Conservation (phyloP, 805 yeast species). For the Starmerella khaoyaiensis region DNA sequence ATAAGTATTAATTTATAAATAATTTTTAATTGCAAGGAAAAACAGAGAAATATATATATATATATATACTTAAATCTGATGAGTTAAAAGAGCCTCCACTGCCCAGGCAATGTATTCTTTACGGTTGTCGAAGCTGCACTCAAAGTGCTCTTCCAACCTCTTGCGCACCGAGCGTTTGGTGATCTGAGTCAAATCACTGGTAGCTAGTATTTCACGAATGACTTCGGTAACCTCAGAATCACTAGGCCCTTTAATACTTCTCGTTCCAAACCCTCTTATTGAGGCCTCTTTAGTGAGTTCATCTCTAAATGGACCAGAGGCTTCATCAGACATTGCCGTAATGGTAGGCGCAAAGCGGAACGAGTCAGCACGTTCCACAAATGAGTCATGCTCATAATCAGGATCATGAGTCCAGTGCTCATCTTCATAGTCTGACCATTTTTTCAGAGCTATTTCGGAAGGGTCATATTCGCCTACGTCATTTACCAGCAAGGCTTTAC, state of each 20-base stretch:
- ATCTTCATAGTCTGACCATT: slow-evolving; percentile 48
- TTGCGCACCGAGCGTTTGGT: slow-evolving; percentile 30
- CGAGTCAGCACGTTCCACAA: slow-evolving; percentile 6
- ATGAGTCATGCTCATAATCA: slow-evolving; percentile 2
- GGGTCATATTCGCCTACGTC: slow-evolving; percentile 45
- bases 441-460: slow-evolving; percentile 39
- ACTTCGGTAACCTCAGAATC: slow-evolving; percentile 30
- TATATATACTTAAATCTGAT: slow-evolving; percentile 26
- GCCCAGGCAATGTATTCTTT: slow-evolving; percentile 31
- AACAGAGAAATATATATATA: background rate
- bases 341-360: slow-evolving; percentile 15
- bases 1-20: background rate
- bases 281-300: background rate
- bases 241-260: slow-evolving; percentile 23
- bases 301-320: slow-evolving; percentile 8
- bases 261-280: background rate
- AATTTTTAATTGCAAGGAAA: background rate
- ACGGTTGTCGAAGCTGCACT: slow-evolving; percentile 25
- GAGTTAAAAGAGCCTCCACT: slow-evolving; percentile 31
- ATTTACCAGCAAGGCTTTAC: slow-evolving; percentile 36
- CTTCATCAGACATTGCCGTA: slow-evolving; percentile 6
- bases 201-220: slow-evolving; percentile 28
- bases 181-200: slow-evolving; percentile 30
- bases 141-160: slow-evolving; percentile 29
- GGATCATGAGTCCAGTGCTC: slow-evolving; percentile 31